These are phyloP conservation scores for Avena sativa DNA, from an alignment of 176 grass and related monocot species.

Conservation along the genomic window DNA sequence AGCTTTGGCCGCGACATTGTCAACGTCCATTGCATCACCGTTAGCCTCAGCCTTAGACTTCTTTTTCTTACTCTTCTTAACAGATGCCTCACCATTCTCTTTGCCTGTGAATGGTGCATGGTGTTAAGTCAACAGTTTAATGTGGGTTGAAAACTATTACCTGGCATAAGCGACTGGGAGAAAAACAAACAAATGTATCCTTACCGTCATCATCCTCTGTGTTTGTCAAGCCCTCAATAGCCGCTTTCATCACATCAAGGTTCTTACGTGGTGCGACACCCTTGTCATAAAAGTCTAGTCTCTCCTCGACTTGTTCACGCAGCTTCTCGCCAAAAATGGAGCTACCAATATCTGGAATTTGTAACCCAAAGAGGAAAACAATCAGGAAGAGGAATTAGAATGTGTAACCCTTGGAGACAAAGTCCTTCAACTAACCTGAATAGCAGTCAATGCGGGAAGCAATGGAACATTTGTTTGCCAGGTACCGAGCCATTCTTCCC, in stretches of 20 bases:
- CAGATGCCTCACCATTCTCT: conserved; percentile 35
- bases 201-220: conserved; percentile 5
- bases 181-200: background rate
- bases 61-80: conserved; percentile 77
- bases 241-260: conserved; percentile 94
- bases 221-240: conserved; percentile 61
- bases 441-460: conserved; percentile 97
- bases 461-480: conserved; percentile 98
- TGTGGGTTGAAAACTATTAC: background rate
- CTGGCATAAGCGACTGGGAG: background rate
- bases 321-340: conserved; percentile 82
- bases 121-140: background rate
- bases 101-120: conserved; percentile 12
- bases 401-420: background rate
- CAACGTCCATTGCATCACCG: conserved; percentile 67
- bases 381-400: conserved; percentile 14
- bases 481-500: conserved; percentile 93
- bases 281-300: conserved; percentile 95
- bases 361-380: conserved; percentile 17
- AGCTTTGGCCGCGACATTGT: conserved; percentile 38
- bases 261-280: conserved; percentile 91
- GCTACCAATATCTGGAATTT: conserved; percentile 61
- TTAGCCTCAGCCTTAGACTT: conserved; percentile 54
- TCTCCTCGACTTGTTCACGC: conserved; percentile 95
- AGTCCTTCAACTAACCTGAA: conserved; percentile 60